phyloP scores from a whole-genome alignment of 1,284 basidiomycete genomes.

The Vanrija pseudolonga region DNA sequence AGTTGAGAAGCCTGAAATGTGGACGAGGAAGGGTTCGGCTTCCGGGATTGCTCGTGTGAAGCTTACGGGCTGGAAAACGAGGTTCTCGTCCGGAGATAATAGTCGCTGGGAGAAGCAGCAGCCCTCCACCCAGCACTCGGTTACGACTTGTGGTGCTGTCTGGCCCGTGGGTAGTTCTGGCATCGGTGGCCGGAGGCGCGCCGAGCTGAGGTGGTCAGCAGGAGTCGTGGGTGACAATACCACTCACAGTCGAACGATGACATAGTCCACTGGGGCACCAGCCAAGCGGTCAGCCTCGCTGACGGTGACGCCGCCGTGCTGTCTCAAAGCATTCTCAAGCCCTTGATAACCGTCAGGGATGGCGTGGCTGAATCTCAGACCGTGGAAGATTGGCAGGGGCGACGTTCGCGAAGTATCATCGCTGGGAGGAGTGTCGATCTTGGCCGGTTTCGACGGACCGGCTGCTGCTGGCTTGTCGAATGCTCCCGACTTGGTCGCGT shows the following conservation, averaged over 20 bases:
- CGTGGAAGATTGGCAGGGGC: slow-evolving; percentile 26
- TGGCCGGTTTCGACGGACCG: background rate
- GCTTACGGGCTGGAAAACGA: slow-evolving; percentile 40
- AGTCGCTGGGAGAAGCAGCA: slow-evolving; percentile 38
- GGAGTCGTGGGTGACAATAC: background rate
- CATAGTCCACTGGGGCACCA: slow-evolving; percentile 38
- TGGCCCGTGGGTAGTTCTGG: slow-evolving; percentile 1
- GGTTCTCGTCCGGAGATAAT: slow-evolving; percentile 29
- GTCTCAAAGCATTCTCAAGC: slow-evolving; percentile 32
- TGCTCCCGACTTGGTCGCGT: too few relatives aligned
- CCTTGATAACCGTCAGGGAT: slow-evolving; percentile 32
- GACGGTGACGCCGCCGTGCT: slow-evolving; percentile 34
- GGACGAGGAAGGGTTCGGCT: slow-evolving; percentile 19
- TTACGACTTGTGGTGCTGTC: slow-evolving; percentile 27
- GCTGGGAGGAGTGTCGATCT: background rate
- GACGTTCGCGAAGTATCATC: slow-evolving; percentile 8
- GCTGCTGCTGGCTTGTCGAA: too few relatives aligned
- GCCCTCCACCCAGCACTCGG: slow-evolving; percentile 48
- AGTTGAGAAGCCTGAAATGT: slow-evolving; percentile 39
- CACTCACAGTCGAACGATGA: slow-evolving; percentile 44
- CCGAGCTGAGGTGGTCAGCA: background rate
- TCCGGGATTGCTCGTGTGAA: slow-evolving; percentile 35
- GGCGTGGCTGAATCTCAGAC: slow-evolving; percentile 36
- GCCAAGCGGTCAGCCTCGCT: slow-evolving; percentile 26
- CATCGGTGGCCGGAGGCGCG: background rate